These are phyloP conservation scores for Croton laevigatus DNA, from an alignment of 441 rosid species.

Conservation along the genomic window DNA sequence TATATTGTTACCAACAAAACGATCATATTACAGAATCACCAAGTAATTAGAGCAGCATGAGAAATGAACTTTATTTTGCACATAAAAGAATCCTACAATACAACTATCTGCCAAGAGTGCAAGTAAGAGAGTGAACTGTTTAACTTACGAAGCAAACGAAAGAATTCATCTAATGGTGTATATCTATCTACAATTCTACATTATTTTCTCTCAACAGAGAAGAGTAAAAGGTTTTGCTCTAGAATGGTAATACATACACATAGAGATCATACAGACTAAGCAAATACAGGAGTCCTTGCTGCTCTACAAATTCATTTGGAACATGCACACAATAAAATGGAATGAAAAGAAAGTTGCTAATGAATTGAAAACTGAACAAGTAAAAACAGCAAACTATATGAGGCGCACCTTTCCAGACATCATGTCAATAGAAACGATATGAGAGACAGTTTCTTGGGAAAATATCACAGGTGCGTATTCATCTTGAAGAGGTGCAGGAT, in stretches of 20 bases:
- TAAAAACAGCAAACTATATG: background rate
- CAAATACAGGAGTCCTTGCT: background rate
- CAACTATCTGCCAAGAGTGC: background rate
- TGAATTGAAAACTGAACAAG: constrained; percentile 9
- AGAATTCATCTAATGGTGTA: background rate
- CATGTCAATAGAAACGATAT: constrained; percentile 95
- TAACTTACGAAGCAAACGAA: background rate
- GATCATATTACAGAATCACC: background rate
- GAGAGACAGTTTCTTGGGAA: constrained; percentile 96
- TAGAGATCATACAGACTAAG: background rate
- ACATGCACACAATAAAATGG: background rate
- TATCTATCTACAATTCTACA: background rate
- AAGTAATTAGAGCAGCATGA: background rate
- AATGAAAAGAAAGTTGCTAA: background rate
- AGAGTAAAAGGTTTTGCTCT: constrained; percentile 2
- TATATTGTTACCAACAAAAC: background rate
- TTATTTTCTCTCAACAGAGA: background rate
- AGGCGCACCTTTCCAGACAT: constrained; percentile 91
- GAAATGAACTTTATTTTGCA: background rate
- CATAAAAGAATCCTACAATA: background rate
- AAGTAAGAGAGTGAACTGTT: background rate
- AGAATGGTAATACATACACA: background rate
- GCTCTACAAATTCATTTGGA: background rate
- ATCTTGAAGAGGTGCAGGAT: constrained; percentile 83
- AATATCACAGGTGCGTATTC: constrained; percentile 97